Conservation (phyloP, 495 filamentous ascomycete genomes). For the Aspergillus wentii region DNA sequence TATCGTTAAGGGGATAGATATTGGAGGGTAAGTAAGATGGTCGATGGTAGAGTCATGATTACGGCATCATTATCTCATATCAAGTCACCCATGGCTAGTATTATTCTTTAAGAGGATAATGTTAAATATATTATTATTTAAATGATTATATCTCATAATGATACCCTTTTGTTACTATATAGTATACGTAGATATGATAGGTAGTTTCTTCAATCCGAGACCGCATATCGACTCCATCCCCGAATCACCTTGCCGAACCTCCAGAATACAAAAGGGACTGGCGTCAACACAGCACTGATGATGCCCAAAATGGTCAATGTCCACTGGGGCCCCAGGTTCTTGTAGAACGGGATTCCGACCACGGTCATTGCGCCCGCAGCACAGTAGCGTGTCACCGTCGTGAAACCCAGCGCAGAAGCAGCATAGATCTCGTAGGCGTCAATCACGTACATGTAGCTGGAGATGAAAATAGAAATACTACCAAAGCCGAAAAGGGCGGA, state of each 20-base stretch:
- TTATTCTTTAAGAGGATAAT: too few relatives aligned
- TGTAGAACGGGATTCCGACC: constrained; percentile 40
- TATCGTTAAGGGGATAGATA: too few relatives aligned
- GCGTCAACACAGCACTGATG: constrained; percentile 37
- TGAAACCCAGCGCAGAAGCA: constrained; percentile 37
- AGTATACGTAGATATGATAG: too few relatives aligned
- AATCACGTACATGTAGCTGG: constrained; percentile 47
- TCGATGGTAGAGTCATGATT: too few relatives aligned
- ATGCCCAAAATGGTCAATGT: constrained; percentile 46
- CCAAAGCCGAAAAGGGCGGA: constrained; percentile 47
- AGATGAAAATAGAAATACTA: constrained; percentile 41
- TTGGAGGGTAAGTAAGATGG: too few relatives aligned
- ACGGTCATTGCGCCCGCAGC: constrained; percentile 41
- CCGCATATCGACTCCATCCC: too few relatives aligned
- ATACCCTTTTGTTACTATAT: too few relatives aligned
- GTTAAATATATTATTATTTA: too few relatives aligned
- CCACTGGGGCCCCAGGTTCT: constrained; percentile 44
- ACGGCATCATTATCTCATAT: too few relatives aligned
- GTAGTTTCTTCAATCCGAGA: too few relatives aligned
- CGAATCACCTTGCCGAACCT: constrained; percentile 42
- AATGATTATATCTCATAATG: too few relatives aligned
- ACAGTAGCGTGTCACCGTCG: constrained; percentile 43
- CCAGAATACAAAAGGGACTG: constrained; percentile 48
- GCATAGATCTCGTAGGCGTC: constrained; percentile 38
- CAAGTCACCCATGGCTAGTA: too few relatives aligned